Percentiles rank a stretch among this genome's conserved stretches.
Conservation (phyloP, 208 protist species). For the Leishmania mexicana region DNA sequence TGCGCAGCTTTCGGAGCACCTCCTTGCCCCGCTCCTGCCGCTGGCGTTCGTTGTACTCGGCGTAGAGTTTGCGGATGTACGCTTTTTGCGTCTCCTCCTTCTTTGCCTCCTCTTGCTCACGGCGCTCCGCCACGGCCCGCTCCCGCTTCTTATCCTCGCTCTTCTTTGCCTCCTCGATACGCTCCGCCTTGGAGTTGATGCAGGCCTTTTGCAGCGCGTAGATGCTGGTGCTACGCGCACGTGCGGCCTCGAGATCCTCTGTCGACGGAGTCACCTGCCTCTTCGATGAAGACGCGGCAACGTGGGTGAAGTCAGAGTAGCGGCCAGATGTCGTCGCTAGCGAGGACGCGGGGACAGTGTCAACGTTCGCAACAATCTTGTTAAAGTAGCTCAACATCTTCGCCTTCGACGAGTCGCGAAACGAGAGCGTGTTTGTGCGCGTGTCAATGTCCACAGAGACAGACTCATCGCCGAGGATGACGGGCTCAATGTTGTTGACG, state of each 20-base stretch:
- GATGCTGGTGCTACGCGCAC: constrained; percentile 39
- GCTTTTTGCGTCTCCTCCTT: constrained; percentile 37
- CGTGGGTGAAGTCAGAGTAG: constrained; percentile 25
- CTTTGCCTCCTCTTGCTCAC: constrained; percentile 55
- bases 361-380: constrained; percentile 31
- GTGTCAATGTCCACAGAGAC: constrained; percentile 76
- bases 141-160: constrained; percentile 41
- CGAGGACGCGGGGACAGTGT: constrained; percentile 32
- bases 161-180: constrained; percentile 39
- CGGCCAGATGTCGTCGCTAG: constrained; percentile 18
- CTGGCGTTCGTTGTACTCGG: constrained; percentile 62
- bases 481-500: constrained; percentile 63
- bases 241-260: constrained; percentile 44
- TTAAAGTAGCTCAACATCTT: constrained; percentile 62
- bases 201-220: constrained; percentile 49
- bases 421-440: constrained; percentile 62
- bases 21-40: constrained; percentile 66
- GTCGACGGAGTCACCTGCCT: constrained; percentile 26
- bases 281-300: constrained; percentile 21
- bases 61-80: constrained; percentile 48
- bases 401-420: constrained; percentile 61
- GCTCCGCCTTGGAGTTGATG: constrained; percentile 42
- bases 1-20: constrained; percentile 56
- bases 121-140: constrained; percentile 43
- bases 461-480: constrained; percentile 59